Conservation (phyloP, 495 filamentous ascomycete genomes). For the Xylaria longipes region DNA sequence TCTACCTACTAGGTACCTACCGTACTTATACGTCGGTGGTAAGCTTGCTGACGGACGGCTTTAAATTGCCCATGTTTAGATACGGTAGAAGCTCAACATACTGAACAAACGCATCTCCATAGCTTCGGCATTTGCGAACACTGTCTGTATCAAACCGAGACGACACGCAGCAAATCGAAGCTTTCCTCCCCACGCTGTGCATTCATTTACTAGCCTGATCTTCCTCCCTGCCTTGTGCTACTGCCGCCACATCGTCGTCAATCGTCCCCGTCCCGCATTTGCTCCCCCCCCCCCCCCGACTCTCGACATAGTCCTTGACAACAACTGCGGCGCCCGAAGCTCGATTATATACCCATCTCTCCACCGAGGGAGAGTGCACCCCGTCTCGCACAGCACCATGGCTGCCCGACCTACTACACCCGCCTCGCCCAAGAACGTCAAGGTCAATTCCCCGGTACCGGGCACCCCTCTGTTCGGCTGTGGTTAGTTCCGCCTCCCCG, state of each 20-base stretch:
- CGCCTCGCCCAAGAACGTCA: conserved; percentile 60
- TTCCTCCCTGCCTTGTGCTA: background rate
- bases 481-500: conserved; percentile 45
- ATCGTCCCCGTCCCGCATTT: background rate
- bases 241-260: background rate
- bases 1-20: background rate
- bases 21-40: background rate
- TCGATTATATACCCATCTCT: background rate
- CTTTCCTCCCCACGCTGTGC: background rate
- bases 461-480: conserved; percentile 62
- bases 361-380: background rate
- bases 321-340: background rate
- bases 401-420: conserved; percentile 54
- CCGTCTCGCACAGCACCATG: conserved; percentile 36
- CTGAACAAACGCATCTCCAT: background rate
- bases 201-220: background rate
- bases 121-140: conserved; percentile 2
- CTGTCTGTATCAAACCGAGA: background rate
- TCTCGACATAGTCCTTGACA: conserved; percentile 1
- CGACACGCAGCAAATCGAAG: background rate
- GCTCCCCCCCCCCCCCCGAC: background rate
- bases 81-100: background rate
- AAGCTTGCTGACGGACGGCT: background rate
- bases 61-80: background rate
- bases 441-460: conserved; percentile 57